These are phyloP conservation scores for Tricladium varicosporioides DNA, from an alignment of 2,329 filamentous ascomycete genomes.

Conservation along the genomic window DNA sequence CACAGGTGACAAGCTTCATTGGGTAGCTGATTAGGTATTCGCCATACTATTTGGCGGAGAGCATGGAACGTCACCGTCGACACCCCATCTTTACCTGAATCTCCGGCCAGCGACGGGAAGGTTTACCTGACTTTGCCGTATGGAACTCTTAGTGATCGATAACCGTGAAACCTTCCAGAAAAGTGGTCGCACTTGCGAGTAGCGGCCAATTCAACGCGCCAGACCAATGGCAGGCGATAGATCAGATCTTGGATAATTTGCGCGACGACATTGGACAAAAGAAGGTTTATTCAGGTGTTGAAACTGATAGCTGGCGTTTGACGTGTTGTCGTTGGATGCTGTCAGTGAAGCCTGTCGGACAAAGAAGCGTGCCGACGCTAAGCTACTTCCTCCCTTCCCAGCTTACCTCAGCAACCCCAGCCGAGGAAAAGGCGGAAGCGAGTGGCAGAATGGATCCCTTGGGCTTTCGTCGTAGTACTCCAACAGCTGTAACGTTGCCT, in stretches of 20 bases:
- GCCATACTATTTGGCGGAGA: not conserved
- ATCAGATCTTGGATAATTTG: not conserved
- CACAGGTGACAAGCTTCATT: constrained; percentile 11
- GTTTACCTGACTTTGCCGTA: not conserved
- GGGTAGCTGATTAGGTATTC: not conserved
- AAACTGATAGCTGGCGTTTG: not conserved
- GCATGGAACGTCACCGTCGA: constrained; percentile 16
- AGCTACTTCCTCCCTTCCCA: not conserved
- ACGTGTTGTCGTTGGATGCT: not conserved
- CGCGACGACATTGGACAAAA: not conserved
- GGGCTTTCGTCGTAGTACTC: not conserved
- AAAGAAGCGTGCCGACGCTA: not conserved
- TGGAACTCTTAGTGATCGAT: not conserved
- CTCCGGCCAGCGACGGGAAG: not conserved
- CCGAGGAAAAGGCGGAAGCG: not conserved
- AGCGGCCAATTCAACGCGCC: not conserved
- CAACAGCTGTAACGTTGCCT: constrained; percentile 11
- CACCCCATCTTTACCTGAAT: constrained; percentile 9
- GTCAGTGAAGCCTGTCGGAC: not conserved
- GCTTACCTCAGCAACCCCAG: not conserved
- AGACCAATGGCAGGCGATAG: not conserved
- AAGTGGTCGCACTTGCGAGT: not conserved
- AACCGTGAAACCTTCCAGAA: not conserved
- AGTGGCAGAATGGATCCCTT: not conserved
- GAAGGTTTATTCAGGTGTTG: not conserved